Evolutionary conservation across 306 rosid genomes (phyloP).

Genomic region (Acacia crassicarpa): DNA sequence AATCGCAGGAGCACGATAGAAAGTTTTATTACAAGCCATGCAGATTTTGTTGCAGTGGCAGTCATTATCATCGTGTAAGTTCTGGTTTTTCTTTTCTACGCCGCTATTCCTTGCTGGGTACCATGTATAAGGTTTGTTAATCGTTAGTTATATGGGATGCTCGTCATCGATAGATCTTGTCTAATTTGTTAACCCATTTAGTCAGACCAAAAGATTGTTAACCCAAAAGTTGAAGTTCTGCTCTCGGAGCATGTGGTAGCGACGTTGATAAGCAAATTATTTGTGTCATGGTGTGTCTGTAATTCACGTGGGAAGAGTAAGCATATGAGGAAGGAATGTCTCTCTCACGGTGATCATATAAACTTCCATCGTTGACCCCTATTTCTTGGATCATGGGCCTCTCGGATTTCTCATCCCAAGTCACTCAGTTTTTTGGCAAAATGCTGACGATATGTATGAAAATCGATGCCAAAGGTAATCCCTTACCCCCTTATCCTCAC

Average conservation of each 20-base stretch:
- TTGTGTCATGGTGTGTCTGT: background rate
- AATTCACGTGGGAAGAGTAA: constrained; percentile 36
- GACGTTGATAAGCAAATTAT: background rate
- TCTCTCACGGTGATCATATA: constrained; percentile 28
- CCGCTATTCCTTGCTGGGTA: background rate
- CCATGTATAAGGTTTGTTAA: background rate
- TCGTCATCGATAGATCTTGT: background rate
- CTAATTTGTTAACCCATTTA: background rate
- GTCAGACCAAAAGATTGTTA: background rate
- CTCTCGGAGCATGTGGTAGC: background rate
- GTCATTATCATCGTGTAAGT: background rate
- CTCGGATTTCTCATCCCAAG: constrained; percentile 50
- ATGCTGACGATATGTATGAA: background rate
- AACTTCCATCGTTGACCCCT: constrained; percentile 40
- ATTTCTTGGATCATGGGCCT: constrained; percentile 87
- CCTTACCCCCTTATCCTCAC: background rate
- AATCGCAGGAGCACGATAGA: background rate
- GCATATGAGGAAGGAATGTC: constrained; percentile 57
- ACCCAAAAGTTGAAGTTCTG: background rate
- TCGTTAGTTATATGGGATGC: background rate
- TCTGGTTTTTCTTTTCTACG: background rate
- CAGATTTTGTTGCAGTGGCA: background rate
- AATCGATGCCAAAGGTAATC: background rate
- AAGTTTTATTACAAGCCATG: background rate
- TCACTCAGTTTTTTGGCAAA: background rate